These are phyloP conservation scores for Paramecium caudatum DNA, from an alignment of 73 alveolate genomes.

Conservation along the genomic window DNA sequence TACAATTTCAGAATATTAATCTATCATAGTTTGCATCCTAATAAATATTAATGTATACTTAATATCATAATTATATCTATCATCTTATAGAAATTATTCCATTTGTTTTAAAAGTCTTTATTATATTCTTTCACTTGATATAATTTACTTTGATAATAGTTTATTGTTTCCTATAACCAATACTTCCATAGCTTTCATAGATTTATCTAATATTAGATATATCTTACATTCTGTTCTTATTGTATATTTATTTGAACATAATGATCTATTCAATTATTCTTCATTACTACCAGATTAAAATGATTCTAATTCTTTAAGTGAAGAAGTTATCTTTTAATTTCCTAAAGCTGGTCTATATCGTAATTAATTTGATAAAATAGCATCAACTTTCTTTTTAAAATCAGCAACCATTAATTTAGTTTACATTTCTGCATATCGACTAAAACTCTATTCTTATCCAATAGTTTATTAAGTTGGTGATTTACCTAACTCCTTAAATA, in stretches of 20 bases:
- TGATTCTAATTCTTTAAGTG: constrained; percentile 19
- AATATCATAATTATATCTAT: not conserved
- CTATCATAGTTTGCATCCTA: constrained; percentile 38
- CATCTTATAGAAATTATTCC: constrained; percentile 34
- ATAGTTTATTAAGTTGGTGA: not conserved
- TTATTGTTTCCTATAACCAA: not conserved
- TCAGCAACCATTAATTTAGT: constrained; percentile 37
- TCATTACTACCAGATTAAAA: not conserved
- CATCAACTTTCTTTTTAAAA: constrained; percentile 30
- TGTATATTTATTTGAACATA: constrained; percentile 11
- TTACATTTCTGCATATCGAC: not conserved
- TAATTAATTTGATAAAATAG: not conserved
- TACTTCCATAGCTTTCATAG: constrained; percentile 29
- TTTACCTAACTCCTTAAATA: constrained; percentile 14
- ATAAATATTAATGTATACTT: not conserved
- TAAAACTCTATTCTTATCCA: not conserved
- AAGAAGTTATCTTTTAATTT: not conserved
- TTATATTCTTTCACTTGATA: constrained; percentile 9
- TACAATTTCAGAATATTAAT: constrained; percentile 23
- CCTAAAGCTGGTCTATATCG: not conserved
- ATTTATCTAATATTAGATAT: not conserved
- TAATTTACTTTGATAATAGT: not conserved
- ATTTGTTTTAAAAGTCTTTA: not conserved
- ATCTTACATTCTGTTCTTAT: constrained; percentile 36
- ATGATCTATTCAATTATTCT: not conserved